Percentiles rank a stretch among this genome's conserved stretches.
These are phyloP conservation scores for Orychophragmus violaceus DNA, from an alignment of 345 rosid species.

Conservation along the genomic window DNA sequence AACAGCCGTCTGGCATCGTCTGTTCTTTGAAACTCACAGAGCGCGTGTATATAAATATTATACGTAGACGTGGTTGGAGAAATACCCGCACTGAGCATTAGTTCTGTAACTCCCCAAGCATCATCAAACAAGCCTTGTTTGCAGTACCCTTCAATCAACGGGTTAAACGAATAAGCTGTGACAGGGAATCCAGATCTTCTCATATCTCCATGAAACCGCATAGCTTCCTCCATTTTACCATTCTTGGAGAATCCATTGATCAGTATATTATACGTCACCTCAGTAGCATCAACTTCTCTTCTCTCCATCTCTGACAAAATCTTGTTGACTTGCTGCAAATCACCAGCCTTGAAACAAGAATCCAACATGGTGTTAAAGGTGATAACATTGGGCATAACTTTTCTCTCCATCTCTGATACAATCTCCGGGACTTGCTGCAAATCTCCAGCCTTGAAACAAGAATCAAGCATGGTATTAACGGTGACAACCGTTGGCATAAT, in stretches of 20 bases:
- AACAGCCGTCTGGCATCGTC: slow-evolving; percentile 46
- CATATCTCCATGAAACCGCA: slow-evolving; percentile 47
- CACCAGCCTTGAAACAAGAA: slow-evolving; percentile 52
- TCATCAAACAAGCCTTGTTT: slow-evolving; percentile 44
- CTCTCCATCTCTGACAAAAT: slow-evolving; percentile 46
- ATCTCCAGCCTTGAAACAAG: slow-evolving; percentile 52
- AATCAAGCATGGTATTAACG: slow-evolving; percentile 53
- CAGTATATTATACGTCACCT: slow-evolving; percentile 54
- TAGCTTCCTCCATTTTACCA: slow-evolving; percentile 46
- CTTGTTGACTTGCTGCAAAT: slow-evolving; percentile 39
- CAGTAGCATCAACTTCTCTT: slow-evolving; percentile 28
- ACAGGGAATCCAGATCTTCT: slow-evolving; percentile 39
- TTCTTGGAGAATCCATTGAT: slow-evolving; percentile 51
- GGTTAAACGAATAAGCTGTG: slow-evolving; percentile 49
- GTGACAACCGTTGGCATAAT: slow-evolving; percentile 48
- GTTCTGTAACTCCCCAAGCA: slow-evolving; percentile 40
- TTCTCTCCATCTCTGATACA: slow-evolving; percentile 42
- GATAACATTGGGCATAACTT: slow-evolving; percentile 39
- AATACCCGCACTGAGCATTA: slow-evolving; percentile 46
- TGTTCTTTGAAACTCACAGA: slow-evolving; percentile 46
- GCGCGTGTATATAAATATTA: slow-evolving; percentile 43
- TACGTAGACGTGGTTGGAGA: slow-evolving; percentile 38
- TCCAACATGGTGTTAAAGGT: slow-evolving; percentile 61
- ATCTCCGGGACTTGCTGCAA: slow-evolving; percentile 41
- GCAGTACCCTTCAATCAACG: slow-evolving; percentile 50